Conservation (phyloP, 2,329 filamentous ascomycete genomes). For the Fusarium goolgardi region DNA sequence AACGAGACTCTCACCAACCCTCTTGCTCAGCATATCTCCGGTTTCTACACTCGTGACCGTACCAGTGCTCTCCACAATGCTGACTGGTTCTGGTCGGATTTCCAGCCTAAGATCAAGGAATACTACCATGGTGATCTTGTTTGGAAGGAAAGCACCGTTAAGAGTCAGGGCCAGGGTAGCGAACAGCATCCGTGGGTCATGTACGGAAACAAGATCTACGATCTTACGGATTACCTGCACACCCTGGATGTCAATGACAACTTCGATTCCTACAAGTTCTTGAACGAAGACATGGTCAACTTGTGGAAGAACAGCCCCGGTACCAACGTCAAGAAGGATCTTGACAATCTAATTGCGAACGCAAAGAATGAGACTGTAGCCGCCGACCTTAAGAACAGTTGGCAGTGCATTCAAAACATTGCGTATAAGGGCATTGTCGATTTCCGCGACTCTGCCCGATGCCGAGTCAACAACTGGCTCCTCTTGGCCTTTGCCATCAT, state of each 20-base stretch:
- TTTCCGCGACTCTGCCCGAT: slow-evolving; percentile 80
- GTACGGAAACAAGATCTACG: slow-evolving; percentile 81
- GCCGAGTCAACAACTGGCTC: slow-evolving; percentile 91
- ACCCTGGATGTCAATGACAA: slow-evolving; percentile 72
- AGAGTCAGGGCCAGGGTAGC: slow-evolving; percentile 70
- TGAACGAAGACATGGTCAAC: slow-evolving; percentile 74
- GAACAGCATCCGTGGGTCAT: slow-evolving; percentile 82
- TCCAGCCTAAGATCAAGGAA: slow-evolving; percentile 82
- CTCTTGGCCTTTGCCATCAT: slow-evolving; percentile 88
- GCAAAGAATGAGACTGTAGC: slow-evolving; percentile 63
- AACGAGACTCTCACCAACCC: slow-evolving; percentile 70
- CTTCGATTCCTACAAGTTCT: slow-evolving; percentile 71
- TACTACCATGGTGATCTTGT: slow-evolving; percentile 92
- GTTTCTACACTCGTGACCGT: slow-evolving; percentile 65
- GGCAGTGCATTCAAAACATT: slow-evolving; percentile 83
- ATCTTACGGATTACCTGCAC: slow-evolving; percentile 91
- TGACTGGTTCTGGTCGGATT: slow-evolving; percentile 81
- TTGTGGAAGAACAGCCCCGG: slow-evolving; percentile 82
- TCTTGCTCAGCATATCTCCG: slow-evolving; percentile 75
- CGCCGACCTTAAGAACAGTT: slow-evolving; percentile 69
- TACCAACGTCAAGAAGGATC: slow-evolving; percentile 76
- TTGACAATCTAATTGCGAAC: slow-evolving; percentile 65
- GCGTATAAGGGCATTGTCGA: slow-evolving; percentile 88
- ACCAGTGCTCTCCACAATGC: slow-evolving; percentile 68
- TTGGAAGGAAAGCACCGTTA: slow-evolving; percentile 69